A percentile compares a stretch with the other conserved stretches of the same genome.
Evolutionary conservation across 2,329 filamentous ascomycete species (phyloP).

Genomic region (Claviceps capensis): DNA sequence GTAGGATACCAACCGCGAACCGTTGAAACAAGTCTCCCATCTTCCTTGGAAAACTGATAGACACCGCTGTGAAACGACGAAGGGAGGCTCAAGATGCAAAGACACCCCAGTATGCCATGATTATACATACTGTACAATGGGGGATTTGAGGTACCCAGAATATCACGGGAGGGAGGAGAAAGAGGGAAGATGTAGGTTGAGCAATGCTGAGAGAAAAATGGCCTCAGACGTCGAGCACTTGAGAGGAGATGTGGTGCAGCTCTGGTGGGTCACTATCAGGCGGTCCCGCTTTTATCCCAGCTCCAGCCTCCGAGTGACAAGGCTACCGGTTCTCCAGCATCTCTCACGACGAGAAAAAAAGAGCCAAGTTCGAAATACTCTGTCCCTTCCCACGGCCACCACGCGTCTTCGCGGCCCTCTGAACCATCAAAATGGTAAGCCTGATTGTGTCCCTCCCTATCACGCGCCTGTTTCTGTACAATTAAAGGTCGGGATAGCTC

Average conservation of each 20-base stretch:
- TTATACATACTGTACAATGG: not conserved
- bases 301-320: not conserved
- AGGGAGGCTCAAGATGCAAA: not conserved
- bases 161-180: not conserved
- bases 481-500: not conserved
- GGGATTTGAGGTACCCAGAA: not conserved
- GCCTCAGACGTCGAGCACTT: too few species aligned
- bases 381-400: not conserved
- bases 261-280: not conserved
- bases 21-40: not conserved
- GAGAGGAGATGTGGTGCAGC: not conserved
- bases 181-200: not conserved
- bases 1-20: not conserved
- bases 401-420: not conserved
- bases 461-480: not conserved
- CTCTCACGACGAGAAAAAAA: not conserved
- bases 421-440: constrained; percentile 1
- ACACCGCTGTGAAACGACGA: not conserved
- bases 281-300: not conserved
- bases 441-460: not conserved
- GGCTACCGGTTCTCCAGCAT: not conserved
- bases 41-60: not conserved
- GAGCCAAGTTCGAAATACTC: not conserved
- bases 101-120: not conserved
- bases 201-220: not conserved